Base-by-base conservation (phyloP, 1,139 yeast species). In the Casaregolazyma suthepensis region DNA sequence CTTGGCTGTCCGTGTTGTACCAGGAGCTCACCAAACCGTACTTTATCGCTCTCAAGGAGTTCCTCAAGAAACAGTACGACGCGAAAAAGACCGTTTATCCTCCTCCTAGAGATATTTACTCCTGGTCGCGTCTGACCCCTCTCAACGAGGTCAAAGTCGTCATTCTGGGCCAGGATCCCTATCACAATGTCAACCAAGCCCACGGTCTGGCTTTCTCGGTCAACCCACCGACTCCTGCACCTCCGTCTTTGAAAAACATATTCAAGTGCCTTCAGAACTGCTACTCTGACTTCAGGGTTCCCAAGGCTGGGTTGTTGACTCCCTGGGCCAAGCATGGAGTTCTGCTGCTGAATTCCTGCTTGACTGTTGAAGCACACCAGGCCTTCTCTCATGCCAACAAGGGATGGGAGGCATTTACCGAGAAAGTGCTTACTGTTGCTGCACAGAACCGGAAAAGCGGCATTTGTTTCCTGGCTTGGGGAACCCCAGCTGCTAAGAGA, bases 151-250 rank as follows among this genome's bases (percentile, higher is more conserved):
- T 91, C 31, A 84, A 82, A 64, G 94, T 94, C 37, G 78, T 93
- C 2, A 77, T 94, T 17, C 74, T 94, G 46, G 99, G 99, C 1
- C 99, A 93, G 68, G 99, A 93, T 67, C 99, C 99, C 0, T 93
- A 93, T 66, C 99, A 94, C 68, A 90, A 90, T 66, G 71, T 70
- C 61, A 87, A 87, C 63, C 99, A 93, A 68, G 99, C 99, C 0
- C 99, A 93, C 65, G 99, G 99, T 0, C 74, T 93, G 29, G 98
- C 99, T 4, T 93, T 93, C 63, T 86, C 95, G 12, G 99, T 93
- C 1, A 76, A 82, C 50, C 85, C 87, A 37, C 96, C 96, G 2
- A 83, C 89, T 1, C 80, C 75, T 4, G 81, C 96, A 0, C 99
- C 99, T 1, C 99, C 99, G 1, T 89, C 97, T 1, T 74, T 93